These are phyloP conservation scores for Talaromyces sp. DNA, from an alignment of 2,329 filamentous ascomycete genomes.

Conservation along the genomic window DNA sequence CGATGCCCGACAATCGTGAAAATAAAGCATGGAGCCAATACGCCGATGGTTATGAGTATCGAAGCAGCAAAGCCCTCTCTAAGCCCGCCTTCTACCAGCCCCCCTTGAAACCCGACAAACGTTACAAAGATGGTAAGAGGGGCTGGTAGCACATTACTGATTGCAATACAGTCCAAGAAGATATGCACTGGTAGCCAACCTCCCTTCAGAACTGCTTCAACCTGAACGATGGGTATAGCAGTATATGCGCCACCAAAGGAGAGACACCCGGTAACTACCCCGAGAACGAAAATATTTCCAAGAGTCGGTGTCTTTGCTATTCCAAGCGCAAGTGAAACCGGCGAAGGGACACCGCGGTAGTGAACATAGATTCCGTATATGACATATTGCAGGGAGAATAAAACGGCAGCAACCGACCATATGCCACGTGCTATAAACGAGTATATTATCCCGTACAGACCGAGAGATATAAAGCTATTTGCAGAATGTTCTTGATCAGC, in stretches of 20 bases:
- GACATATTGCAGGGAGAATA: conserved; percentile 31
- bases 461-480: too few relatives aligned
- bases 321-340: conserved; percentile 32
- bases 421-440: not conserved
- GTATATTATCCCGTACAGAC: too few relatives aligned
- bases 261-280: conserved; percentile 30
- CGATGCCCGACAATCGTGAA: not conserved
- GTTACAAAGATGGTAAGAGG: conserved; percentile 1
- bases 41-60: not conserved
- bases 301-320: conserved; percentile 28
- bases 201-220: conserved; percentile 35
- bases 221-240: conserved; percentile 35
- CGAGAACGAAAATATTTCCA: conserved; percentile 33
- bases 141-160: not conserved
- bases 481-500: too few relatives aligned
- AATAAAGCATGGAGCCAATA: not conserved
- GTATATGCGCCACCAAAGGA: conserved; percentile 37
- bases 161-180: conserved; percentile 29
- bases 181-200: conserved; percentile 33
- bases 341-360: conserved; percentile 33
- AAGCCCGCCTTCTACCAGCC: not conserved
- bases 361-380: conserved; percentile 31
- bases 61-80: not conserved
- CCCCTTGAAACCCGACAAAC: not conserved
- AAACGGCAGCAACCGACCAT: conserved; percentile 2